Base-by-base conservation (phyloP, 306 rosid genomes). In the Ceratonia siliqua region DNA sequence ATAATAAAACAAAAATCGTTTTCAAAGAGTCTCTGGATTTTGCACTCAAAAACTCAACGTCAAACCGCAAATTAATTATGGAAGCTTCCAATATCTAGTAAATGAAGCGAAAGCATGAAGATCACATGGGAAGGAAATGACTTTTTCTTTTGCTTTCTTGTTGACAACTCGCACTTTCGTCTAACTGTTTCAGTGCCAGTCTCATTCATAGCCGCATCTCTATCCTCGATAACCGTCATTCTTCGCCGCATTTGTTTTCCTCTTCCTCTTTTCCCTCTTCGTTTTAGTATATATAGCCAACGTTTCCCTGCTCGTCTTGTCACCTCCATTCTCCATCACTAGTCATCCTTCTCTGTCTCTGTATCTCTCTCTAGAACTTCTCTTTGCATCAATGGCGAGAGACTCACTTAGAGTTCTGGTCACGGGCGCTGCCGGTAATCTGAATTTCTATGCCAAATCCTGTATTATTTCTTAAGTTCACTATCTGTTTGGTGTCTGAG, bases 371-470 rank as follows among this genome's bases (percentile, higher is more conserved):
- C 48, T 20, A 17, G 7, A 35, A 55, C n/a, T 8, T 24, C 49
- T 21, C 22, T 41, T 18, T 58, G 66, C 68, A 61, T 25, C 53
- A 74, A 85, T 89, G 89, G 82, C 72, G 18, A 66, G 56, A 57
- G 61, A 35, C 53, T 83, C 88, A 12, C 54, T 85, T 63, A 79
- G 80, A 79, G 79, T 89, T 58, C 28, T 83, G 3, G 87, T 87
- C 45, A 89, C 87, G 1, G 94, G 91, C 6, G 88, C 87, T 14
- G 89, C 89, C 20, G 88, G 89, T 89, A 80, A 49, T 65, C 0
- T 43, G 36, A 50, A 76, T 63, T 54, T 49, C 32, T 38, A 27
- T 38, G 11, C 22, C 35, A 65, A 50, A 12, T 28, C 12, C 2
- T 52, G 2, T 10, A 5, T 38, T 82, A 15, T 27, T 66, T 33